Conservation (phyloP, 345 rosid species). For the Reutealis trisperma region DNA sequence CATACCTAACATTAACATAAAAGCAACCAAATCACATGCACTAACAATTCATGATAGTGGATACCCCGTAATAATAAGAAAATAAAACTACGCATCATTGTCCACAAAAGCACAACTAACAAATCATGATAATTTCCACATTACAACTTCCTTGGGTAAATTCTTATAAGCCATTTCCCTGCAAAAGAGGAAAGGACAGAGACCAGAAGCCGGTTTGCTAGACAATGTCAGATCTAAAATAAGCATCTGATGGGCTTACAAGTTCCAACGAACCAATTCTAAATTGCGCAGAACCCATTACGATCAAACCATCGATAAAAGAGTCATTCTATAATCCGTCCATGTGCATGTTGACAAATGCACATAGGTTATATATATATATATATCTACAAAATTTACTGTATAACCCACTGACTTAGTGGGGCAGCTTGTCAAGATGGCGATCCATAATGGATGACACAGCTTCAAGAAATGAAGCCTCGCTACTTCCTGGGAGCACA, state of each 20-base stretch:
- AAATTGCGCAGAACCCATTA: constrained; percentile 11
- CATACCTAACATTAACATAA: no score
- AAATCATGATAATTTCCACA: not conserved
- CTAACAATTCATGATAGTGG: no score
- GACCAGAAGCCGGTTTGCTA: not conserved
- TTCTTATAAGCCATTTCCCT: constrained; percentile 2
- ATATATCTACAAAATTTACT: not conserved
- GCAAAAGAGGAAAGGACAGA: not conserved
- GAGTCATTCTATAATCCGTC: not conserved
- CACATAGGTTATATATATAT: constrained; percentile 14
- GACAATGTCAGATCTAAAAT: constrained; percentile 11
- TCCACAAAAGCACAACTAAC: not conserved
- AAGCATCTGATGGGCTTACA: constrained; percentile 15
- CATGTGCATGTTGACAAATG: not conserved
- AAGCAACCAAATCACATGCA: no score
- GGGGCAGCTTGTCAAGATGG: constrained; percentile 38
- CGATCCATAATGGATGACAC: no score
- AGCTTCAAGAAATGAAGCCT: no score
- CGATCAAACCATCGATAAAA: not conserved
- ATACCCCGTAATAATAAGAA: no score
- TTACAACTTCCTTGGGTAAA: not conserved
- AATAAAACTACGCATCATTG: not conserved
- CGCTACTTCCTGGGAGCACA: no score
- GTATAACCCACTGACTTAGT: constrained; percentile 1
- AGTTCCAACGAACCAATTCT: constrained; percentile 15